Conservation (phyloP, 257 asterid species). For the Fraxinus anomala region DNA sequence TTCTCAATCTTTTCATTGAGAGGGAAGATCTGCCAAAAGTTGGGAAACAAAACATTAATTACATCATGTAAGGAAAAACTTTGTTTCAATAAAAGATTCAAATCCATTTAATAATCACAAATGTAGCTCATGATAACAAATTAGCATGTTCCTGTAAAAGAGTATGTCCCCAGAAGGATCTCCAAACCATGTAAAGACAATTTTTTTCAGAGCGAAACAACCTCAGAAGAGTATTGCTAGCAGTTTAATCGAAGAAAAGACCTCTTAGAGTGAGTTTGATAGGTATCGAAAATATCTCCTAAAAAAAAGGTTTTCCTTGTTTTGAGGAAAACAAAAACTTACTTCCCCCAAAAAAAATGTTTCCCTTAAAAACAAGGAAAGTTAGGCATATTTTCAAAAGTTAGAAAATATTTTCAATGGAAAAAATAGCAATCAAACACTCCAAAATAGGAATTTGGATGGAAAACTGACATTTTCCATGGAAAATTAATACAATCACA, state of each 20-base stretch:
- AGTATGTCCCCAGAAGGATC: background rate
- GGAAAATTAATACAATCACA: too few species aligned
- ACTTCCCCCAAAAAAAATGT: too few species aligned
- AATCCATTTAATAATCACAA: background rate
- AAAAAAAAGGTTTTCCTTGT: too few species aligned
- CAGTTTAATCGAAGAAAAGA: background rate
- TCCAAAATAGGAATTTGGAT: too few species aligned
- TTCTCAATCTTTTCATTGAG: constrained; percentile 53
- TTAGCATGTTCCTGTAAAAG: background rate
- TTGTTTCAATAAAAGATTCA: background rate
- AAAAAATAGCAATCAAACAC: too few species aligned
- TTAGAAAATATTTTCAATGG: too few species aligned
- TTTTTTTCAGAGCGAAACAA: background rate
- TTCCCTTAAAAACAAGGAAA: too few species aligned
- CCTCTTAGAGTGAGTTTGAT: too few species aligned
- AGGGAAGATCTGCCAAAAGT: constrained; percentile 56
- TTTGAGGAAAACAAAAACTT: too few species aligned
- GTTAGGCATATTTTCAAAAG: too few species aligned
- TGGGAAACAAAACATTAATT: background rate
- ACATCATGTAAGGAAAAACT: background rate
- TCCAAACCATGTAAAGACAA: background rate
- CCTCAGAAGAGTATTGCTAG: background rate
- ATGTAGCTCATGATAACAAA: background rate
- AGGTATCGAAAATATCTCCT: too few species aligned
- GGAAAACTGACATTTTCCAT: too few species aligned